Conservation (phyloP, 352 stramenopile genomes). For the Saprolegnia diclina region DNA sequence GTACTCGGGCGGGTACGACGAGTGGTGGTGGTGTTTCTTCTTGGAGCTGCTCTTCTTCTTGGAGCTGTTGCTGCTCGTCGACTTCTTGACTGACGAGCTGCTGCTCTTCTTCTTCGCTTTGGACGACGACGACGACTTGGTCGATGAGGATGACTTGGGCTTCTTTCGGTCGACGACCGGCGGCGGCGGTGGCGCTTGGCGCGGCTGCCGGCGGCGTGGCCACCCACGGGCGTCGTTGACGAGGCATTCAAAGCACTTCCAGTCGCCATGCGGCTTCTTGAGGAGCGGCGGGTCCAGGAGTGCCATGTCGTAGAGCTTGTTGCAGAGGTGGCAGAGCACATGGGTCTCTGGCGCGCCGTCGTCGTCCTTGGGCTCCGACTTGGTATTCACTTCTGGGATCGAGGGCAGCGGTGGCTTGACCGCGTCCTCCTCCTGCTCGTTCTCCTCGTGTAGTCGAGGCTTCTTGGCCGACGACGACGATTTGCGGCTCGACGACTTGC, state of each 20-base stretch:
- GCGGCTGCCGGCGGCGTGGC: slow-evolving; percentile 40
- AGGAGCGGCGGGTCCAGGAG: slow-evolving; percentile 76
- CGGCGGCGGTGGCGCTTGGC: slow-evolving; percentile 3
- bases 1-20: slow-evolving; percentile 72
- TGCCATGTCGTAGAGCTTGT: slow-evolving; percentile 76
- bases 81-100: slow-evolving; percentile 24
- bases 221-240: slow-evolving; percentile 81
- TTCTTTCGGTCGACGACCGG: neutral
- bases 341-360: slow-evolving; percentile 35
- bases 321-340: slow-evolving; percentile 71
- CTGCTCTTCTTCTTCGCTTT: slow-evolving; percentile 37
- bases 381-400: neutral
- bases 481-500: slow-evolving; percentile 15
- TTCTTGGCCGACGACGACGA: slow-evolving; percentile 30
- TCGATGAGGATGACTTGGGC: slow-evolving; percentile 34
- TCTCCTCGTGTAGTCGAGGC: slow-evolving; percentile 8
- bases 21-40: slow-evolving; percentile 37
- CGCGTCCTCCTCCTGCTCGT: neutral
- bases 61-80: slow-evolving; percentile 29
- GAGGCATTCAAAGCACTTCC: slow-evolving; percentile 83
- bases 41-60: slow-evolving; percentile 43
- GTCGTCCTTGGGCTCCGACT: slow-evolving; percentile 15
- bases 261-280: slow-evolving; percentile 65
- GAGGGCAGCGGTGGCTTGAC: neutral
- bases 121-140: slow-evolving; percentile 39